Base-by-base conservation (phyloP, 202 grass and related monocot species). In the Carex arenaria region DNA sequence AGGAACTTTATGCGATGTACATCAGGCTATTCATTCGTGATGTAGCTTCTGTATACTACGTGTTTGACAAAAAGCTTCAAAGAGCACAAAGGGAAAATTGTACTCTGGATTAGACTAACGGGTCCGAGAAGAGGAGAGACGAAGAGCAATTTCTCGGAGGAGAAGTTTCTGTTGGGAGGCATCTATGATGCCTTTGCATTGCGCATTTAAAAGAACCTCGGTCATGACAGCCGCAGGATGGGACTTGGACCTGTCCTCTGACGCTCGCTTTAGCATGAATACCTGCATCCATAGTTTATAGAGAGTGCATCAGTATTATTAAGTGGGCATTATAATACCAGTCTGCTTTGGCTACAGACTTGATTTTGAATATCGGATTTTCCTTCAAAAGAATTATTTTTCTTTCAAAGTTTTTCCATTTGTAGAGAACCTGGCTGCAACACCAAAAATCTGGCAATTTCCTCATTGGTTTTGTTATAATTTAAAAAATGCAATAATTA, bases 161-260 rank as follows among this genome's bases (percentile, higher is more conserved):
- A 97, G 92, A 60, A 88, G 85, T 82, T 86, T 90, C 81, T 94
- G 93, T 82, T 97, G 92, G 55, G 90, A 87, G 80, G 92, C 90
- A 78, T 94, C 91, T 17, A 97, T 97, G 66, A 94, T 85, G 61
- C 94, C 94, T 81, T 90, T 94, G 87, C 88, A 94, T 77, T 94
- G 88, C 3, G 94, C 94, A 61, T 97, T 97, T 61, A 97, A 70
- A 2, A 97, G 92, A 40, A 97, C 92, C 56, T 97, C 90, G 31
- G 90, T 94, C 92, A 97, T 91, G 54, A 94, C 87, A 73, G 92
- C 92, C 0, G 92, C 90, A 0, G 94, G 90, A 92, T 97, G 94
- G n/a, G 87, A 90, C 4, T 81, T 92, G 34, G 92, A 93, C 12
- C 60, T 64, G 14, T 28, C 92, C 87, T 85, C 92, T 7, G 92